These are phyloP conservation scores for Candida methanosorbosa DNA, from an alignment of 805 yeast genomes.

Conservation along the genomic window DNA sequence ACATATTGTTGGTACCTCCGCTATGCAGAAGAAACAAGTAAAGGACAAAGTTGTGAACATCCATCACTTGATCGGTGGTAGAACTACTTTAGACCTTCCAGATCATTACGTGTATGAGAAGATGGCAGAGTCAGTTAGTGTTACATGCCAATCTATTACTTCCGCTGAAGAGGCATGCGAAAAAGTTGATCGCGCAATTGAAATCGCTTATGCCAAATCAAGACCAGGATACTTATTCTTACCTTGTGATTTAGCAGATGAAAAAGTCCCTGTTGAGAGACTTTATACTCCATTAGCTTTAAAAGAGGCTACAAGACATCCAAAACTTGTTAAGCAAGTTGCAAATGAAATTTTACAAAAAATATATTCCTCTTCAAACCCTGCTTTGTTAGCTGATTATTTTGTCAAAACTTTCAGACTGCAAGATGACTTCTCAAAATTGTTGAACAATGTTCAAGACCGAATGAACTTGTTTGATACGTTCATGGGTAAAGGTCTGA, in stretches of 20 bases:
- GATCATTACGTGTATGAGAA: conserved; percentile 62
- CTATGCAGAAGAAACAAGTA: conserved; percentile 9
- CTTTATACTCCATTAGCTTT: conserved; percentile 24
- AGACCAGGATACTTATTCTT: conserved; percentile 81
- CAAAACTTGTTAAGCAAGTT: conserved; percentile 11
- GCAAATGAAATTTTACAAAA: conserved; percentile 24
- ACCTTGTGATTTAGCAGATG: conserved; percentile 63
- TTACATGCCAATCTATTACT: conserved; percentile 42
- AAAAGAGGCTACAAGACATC: conserved; percentile 9
- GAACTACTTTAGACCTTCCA: conserved; percentile 42
- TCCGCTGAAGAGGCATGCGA: conserved; percentile 39
- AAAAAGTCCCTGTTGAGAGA: conserved; percentile 30
- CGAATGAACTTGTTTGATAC: conserved; percentile 32
- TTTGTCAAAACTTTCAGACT: conserved; percentile 31
- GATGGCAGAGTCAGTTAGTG: conserved; percentile 47
- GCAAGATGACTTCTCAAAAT: conserved; percentile 17
- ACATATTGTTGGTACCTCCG: conserved; percentile 41
- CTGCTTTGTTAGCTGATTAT: conserved; percentile 34
- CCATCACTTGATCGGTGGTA: conserved; percentile 55
- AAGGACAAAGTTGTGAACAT: conserved; percentile 12
- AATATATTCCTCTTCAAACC: conserved; percentile 28
- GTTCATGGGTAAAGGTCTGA: conserved; percentile 29
- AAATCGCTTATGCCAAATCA: conserved; percentile 42
- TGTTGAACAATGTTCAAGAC: conserved; percentile 23
- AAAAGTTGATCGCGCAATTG: conserved; percentile 65